phyloP scores from a whole-genome alignment of 2,329 filamentous ascomycete species.

The Stylonectria norvegica region DNA sequence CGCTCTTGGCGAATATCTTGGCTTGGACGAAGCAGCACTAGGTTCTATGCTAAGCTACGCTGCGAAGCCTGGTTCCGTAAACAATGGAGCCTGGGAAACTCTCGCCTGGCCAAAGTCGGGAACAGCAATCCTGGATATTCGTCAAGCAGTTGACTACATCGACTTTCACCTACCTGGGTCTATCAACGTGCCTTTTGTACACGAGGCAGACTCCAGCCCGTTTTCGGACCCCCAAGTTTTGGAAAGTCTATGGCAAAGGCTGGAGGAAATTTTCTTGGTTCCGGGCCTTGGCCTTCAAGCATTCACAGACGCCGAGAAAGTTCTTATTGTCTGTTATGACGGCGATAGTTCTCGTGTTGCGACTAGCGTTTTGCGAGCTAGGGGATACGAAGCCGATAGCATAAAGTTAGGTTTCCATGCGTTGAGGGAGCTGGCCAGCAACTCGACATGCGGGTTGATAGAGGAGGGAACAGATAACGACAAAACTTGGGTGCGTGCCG shows the following conservation, averaged over 20 bases:
- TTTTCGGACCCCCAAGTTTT: slow-evolving; percentile 45
- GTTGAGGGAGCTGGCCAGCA: not conserved
- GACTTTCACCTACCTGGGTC: slow-evolving; percentile 42
- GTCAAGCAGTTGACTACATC: slow-evolving; percentile 40
- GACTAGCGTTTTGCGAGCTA: slow-evolving; percentile 50
- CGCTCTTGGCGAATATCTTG: slow-evolving; percentile 13
- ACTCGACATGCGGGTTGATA: too few relatives aligned
- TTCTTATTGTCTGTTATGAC: slow-evolving; percentile 51
- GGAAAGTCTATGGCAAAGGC: slow-evolving; percentile 43
- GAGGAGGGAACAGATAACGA: too few relatives aligned
- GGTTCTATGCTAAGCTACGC: slow-evolving; percentile 10
- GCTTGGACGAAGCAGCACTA: slow-evolving; percentile 11
- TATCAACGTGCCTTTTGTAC: slow-evolving; percentile 42
- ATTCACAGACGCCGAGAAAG: slow-evolving; percentile 30
- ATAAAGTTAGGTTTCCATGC: slow-evolving; percentile 38
- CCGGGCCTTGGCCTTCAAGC: slow-evolving; percentile 16
- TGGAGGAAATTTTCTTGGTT: slow-evolving; percentile 42
- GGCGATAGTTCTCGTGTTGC: slow-evolving; percentile 54
- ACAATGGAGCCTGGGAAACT: slow-evolving; percentile 2
- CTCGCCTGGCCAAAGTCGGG: slow-evolving; percentile 20
- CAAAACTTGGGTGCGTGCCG: too few relatives aligned
- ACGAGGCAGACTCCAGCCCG: slow-evolving; percentile 36
- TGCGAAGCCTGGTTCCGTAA: slow-evolving; percentile 3
- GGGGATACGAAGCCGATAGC: slow-evolving; percentile 45
- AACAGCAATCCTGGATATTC: slow-evolving; percentile 43